Conservation (phyloP, 148 eudicot genomes). For the Amaranthus cruentus region DNA sequence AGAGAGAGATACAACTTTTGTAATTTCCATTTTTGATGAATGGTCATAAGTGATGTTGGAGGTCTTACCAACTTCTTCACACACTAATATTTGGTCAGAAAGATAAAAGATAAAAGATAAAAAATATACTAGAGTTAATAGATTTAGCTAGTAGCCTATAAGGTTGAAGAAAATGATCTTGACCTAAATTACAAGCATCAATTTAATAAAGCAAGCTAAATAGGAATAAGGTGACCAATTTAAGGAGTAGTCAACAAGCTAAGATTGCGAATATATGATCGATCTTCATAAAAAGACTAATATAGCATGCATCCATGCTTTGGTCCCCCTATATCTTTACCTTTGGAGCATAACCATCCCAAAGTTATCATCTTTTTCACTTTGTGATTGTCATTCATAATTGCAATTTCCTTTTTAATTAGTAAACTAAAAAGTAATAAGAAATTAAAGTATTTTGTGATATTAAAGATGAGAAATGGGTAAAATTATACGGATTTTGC, state of each 20-base stretch:
- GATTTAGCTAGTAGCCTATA: background rate
- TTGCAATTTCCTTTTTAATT: no score
- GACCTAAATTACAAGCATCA: conserved; percentile 1
- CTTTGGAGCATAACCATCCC: conserved; percentile 3
- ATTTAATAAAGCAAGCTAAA: background rate
- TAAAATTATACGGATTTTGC: no score
- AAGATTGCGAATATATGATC: conserved; percentile 4
- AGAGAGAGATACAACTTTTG: no score
- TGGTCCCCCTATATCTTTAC: conserved; percentile 8
- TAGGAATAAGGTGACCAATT: background rate
- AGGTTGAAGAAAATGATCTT: background rate
- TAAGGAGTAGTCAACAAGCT: conserved; percentile 1
- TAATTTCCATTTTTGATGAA: no score
- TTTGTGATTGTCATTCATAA: no score
- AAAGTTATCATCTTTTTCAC: background rate
- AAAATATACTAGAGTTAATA: no score
- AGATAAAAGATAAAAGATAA: background rate
- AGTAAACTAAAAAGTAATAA: no score
- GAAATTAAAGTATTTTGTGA: no score
- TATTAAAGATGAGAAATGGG: no score
- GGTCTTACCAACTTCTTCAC: no score
- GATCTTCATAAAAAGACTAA: conserved; percentile 11
- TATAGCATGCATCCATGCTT: conserved; percentile 10
- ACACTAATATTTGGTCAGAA: background rate
- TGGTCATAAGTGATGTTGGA: no score